Conservation (phyloP, 2,329 filamentous ascomycete genomes). For the Tolypocladium amazonense region DNA sequence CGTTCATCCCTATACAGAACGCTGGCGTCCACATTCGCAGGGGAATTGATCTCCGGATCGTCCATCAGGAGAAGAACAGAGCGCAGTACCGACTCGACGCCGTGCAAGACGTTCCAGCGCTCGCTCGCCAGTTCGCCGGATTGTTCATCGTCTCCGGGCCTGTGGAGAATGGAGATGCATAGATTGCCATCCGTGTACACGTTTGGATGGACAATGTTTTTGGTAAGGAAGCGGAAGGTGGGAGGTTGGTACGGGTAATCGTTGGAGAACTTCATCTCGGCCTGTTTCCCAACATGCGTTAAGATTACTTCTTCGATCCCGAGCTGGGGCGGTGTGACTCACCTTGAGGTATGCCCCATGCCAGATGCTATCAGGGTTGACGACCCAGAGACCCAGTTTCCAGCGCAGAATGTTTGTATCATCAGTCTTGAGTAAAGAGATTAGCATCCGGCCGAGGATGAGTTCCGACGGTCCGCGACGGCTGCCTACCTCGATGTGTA, state of each 20-base stretch:
- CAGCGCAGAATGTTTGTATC: slow-evolving; percentile 80
- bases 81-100: slow-evolving; percentile 88
- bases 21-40: slow-evolving; percentile 88
- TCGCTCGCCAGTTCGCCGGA: slow-evolving; percentile 85
- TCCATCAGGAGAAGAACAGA: slow-evolving; percentile 87
- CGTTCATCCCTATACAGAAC: slow-evolving; percentile 72
- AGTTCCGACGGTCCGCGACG: neutral
- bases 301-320: neutral
- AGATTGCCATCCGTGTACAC: slow-evolving; percentile 84
- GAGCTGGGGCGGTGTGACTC: slow-evolving; percentile 6
- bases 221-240: slow-evolving; percentile 69
- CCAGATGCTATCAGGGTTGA: slow-evolving; percentile 86
- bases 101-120: slow-evolving; percentile 88
- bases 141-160: slow-evolving; percentile 83
- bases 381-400: slow-evolving; percentile 80
- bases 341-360: slow-evolving; percentile 85
- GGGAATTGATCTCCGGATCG: slow-evolving; percentile 85
- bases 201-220: slow-evolving; percentile 82
- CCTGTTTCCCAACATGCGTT: slow-evolving; percentile 27
- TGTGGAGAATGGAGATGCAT: slow-evolving; percentile 94
- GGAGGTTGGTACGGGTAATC: slow-evolving; percentile 89
- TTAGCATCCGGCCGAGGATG: slow-evolving; percentile 1
- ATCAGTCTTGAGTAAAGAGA: slow-evolving; percentile 43
- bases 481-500: slow-evolving; percentile 66
- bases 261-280: slow-evolving; percentile 73